Evolutionary conservation across 192 early-diverging fungal species (phyloP), one percentile per base, ranked within the genome.

Genomic region (Backusella australiensis): DNA sequence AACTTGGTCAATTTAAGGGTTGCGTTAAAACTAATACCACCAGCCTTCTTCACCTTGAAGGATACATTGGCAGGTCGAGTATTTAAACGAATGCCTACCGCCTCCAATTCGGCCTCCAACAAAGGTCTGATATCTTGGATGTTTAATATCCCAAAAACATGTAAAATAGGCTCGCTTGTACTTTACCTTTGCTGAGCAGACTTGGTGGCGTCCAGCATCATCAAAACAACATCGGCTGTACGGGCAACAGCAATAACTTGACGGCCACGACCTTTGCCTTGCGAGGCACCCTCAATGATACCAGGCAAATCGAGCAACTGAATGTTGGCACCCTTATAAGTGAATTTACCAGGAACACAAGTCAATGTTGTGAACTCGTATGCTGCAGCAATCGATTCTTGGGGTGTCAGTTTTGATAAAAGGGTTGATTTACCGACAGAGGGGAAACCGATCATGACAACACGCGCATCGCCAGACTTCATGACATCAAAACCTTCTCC

Each of bases 361-460:
- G 95, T 96, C 81, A 99, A 85, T 0, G 98, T 99, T 36, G 98
- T 99, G 86, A 99, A 98, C 83, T 98, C 97, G 70, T 97, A 94
- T 70, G 87, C 90, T 71, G 92, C 95, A 49, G 90, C 94, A 70
- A 93, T 95, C 7, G 95, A 95, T 76, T 96, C 91, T 5, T 96
- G 97, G 44, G 95, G 93, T 8, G 98, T 99, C 29, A 96, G 82
- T 75, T 94, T 97, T 79, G 90, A 92, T 14, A 99, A 86, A 72
- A 99, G 85, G 3, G 98, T 99, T n/a, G 96, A 97, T 81, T 99
- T 99, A 71, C 98, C 98, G 14, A 99, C 98, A 7, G 96, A 97
- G n/a, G 98, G 98, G 75, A 98, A 99, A 56, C 97, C 96, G 74
- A 98, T 94, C 72, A 98, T 87, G 1, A 93, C 95, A 69, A 98